phyloP scores from a whole-genome alignment of 805 yeast genomes.

The Candida verbasci region DNA sequence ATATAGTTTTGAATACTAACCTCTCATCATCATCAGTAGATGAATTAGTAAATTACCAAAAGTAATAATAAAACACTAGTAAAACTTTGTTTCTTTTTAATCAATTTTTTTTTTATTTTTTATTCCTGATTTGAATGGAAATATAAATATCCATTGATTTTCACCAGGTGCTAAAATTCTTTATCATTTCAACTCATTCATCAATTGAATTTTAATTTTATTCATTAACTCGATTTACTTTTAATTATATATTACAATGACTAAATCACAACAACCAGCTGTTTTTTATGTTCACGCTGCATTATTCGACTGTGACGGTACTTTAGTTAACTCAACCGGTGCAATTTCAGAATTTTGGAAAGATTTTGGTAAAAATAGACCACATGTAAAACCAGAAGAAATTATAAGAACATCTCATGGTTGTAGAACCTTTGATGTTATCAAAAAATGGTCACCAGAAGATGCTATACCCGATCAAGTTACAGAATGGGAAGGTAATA shows the following conservation, averaged over 20 bases:
- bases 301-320: constrained; percentile 84
- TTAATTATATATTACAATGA: constrained; percentile 24
- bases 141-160: too few relatives aligned
- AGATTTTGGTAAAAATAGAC: constrained; percentile 61
- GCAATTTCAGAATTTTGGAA: constrained; percentile 84
- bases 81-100: too few relatives aligned
- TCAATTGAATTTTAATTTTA: too few relatives aligned
- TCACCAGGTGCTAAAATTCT: too few relatives aligned
- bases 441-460: constrained; percentile 70
- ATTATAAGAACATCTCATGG: constrained; percentile 78
- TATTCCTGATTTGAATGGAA: too few relatives aligned
- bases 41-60: too few relatives aligned
- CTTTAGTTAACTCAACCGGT: constrained; percentile 76
- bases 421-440: constrained; percentile 75
- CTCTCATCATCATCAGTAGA: too few relatives aligned
- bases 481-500: constrained; percentile 61
- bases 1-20: too few relatives aligned
- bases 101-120: too few relatives aligned
- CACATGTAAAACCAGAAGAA: constrained; percentile 64
- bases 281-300: constrained; percentile 41
- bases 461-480: constrained; percentile 64
- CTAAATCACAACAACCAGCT: constrained; percentile 38
- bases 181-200: too few relatives aligned
- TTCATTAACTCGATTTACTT: too few relatives aligned
- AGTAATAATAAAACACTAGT: too few relatives aligned